A percentile compares a stretch with the other conserved stretches of the same genome.
Evolutionary conservation across 495 filamentous ascomycete species (phyloP).

Genomic region (Astrothelium macrocarpum): DNA sequence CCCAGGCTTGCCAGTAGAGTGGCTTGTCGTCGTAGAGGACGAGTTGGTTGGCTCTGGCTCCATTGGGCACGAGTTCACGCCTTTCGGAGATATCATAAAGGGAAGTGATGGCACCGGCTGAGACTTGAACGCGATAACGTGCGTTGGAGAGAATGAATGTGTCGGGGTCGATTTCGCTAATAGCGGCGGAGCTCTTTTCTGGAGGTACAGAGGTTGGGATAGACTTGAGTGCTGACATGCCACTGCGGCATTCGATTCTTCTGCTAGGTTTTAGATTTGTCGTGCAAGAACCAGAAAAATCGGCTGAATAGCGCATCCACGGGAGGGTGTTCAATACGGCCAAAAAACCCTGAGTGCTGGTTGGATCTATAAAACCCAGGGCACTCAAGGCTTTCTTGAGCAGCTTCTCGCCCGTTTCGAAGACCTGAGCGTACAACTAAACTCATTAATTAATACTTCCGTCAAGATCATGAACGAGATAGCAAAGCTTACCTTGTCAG

Average conservation of each 20-base stretch:
- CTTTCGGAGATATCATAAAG: conserved; percentile 59
- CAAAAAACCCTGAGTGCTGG: conserved; percentile 31
- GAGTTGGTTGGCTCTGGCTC: conserved; percentile 76
- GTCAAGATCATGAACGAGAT: background rate
- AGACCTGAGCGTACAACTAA: conserved; percentile 71
- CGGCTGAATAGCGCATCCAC: conserved; percentile 67
- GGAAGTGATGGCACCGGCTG: conserved; percentile 69
- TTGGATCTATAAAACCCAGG: conserved; percentile 47
- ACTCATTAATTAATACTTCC: conserved; percentile 9
- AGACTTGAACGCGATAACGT: conserved; percentile 59
- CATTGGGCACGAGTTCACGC: conserved; percentile 70
- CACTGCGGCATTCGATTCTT: conserved; percentile 37
- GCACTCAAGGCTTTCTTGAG: conserved; percentile 57
- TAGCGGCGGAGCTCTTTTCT: conserved; percentile 8
- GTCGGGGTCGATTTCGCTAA: conserved; percentile 39
- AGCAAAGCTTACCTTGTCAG: conserved; percentile 50
- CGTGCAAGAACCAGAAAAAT: conserved; percentile 29
- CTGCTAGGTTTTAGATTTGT: conserved; percentile 36
- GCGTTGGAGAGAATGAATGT: conserved; percentile 71
- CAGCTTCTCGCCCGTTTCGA: conserved; percentile 61
- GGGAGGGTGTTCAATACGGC: conserved; percentile 71
- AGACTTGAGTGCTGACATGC: conserved; percentile 42
- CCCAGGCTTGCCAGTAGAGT: conserved; percentile 98
- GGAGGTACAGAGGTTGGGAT: conserved; percentile 33
- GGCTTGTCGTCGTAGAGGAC: conserved; percentile 98